These are phyloP conservation scores for Aspergillus egyptiacus DNA, from an alignment of 495 filamentous ascomycete species.

Conservation along the genomic window DNA sequence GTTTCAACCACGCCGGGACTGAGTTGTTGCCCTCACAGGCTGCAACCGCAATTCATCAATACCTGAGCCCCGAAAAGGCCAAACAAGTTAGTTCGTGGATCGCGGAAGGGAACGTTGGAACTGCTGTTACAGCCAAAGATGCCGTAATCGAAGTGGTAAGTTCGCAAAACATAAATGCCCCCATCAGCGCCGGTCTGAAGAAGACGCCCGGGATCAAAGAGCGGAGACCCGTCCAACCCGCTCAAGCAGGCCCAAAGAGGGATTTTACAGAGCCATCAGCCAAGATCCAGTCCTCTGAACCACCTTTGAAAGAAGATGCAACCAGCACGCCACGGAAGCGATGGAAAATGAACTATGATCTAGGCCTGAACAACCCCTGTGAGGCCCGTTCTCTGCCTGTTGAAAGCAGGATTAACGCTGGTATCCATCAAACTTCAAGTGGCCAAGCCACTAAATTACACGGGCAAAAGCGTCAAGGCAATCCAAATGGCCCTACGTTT, in stretches of 20 bases:
- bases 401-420: not conserved
- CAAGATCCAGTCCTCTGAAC: not conserved
- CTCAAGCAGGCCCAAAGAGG: not conserved
- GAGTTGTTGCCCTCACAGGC: not conserved
- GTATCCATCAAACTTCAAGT: not conserved
- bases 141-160: not conserved
- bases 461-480: not conserved
- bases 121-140: not conserved
- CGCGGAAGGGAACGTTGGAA: constrained; percentile 13
- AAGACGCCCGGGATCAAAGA: constrained; percentile 18
- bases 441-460: not conserved
- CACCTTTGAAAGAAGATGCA: not conserved
- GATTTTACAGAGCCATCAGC: not conserved
- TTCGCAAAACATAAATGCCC: not conserved
- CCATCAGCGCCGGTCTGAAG: not conserved
- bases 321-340: constrained; percentile 8
- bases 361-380: not conserved
- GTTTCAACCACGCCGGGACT: not conserved
- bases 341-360: constrained; percentile 20
- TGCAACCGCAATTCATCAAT: constrained; percentile 15
- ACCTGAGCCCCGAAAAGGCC: constrained; percentile 19
- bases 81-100: constrained; percentile 26
- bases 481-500: constrained; percentile 3
- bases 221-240: constrained; percentile 4
- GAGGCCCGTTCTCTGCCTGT: not conserved